A percentile compares a stretch with the other conserved stretches of the same genome.
Conservation (phyloP, 2,329 filamentous ascomycete species). For the Achaetomium macrosporum region DNA sequence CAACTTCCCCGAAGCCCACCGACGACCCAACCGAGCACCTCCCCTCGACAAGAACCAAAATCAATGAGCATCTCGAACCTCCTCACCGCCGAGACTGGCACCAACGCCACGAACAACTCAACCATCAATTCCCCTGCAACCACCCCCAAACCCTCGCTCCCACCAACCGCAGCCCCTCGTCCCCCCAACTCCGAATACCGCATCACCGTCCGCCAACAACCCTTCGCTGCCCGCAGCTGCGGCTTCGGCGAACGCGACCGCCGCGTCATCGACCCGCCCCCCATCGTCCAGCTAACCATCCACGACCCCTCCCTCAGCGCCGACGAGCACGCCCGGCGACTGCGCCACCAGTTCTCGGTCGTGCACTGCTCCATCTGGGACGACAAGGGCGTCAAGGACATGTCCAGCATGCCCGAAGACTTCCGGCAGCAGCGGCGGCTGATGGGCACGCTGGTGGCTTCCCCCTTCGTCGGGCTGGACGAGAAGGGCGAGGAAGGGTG, state of each 20-base stretch:
- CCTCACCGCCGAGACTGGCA: conserved; percentile 11
- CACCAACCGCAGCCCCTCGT: conserved; percentile 5
- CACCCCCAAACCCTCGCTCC: not conserved
- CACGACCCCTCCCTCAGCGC: conserved; percentile 49
- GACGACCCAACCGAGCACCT: conserved; percentile 21
- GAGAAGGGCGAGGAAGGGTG: conserved; percentile 68
- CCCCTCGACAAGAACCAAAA: conserved; percentile 26
- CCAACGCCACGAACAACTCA: not conserved
- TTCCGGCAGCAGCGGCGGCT: conserved; percentile 66
- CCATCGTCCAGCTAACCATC: conserved; percentile 69
- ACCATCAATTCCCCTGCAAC: conserved; percentile 1
- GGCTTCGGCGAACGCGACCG: conserved; percentile 79
- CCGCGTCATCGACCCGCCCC: conserved; percentile 75
- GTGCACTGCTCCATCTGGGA: conserved; percentile 74
- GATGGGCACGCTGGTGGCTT: conserved; percentile 74
- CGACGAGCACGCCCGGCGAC: conserved; percentile 45
- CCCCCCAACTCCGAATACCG: conserved; percentile 30
- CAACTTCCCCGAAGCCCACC: conserved; percentile 23
- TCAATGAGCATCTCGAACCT: conserved; percentile 31
- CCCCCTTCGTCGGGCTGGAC: conserved; percentile 69
- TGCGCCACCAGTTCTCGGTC: conserved; percentile 61
- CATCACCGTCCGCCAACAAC: conserved; percentile 68
- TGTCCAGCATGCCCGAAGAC: conserved; percentile 65
- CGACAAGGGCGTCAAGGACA: conserved; percentile 59
- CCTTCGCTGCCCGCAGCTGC: conserved; percentile 70